Conservation (phyloP, 495 filamentous ascomycete species). For the Xylaria nigripes region DNA sequence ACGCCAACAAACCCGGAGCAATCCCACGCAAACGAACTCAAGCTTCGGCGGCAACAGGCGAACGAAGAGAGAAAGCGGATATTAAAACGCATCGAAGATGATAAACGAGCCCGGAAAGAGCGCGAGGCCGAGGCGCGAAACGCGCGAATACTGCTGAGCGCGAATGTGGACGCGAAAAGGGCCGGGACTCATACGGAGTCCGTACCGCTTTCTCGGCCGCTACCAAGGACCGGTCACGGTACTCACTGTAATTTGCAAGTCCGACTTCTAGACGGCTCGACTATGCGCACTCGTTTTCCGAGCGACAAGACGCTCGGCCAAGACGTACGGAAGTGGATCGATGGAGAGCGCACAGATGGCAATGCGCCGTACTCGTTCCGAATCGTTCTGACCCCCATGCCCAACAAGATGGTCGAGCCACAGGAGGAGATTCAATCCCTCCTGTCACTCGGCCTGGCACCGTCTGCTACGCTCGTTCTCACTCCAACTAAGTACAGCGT, state of each 20-base stretch:
- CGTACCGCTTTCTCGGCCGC: constrained; percentile 3
- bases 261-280: constrained; percentile 75
- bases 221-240: constrained; percentile 13
- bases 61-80: constrained; percentile 53
- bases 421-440: constrained; percentile 65
- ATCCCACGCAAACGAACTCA: constrained; percentile 41
- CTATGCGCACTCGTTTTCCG: constrained; percentile 62
- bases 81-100: constrained; percentile 55
- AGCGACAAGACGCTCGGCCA: constrained; percentile 52
- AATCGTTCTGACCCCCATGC: constrained; percentile 69
- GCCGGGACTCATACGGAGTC: not conserved
- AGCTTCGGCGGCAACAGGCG: constrained; percentile 45
- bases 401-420: constrained; percentile 62
- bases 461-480: constrained; percentile 76
- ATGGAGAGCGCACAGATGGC: constrained; percentile 37
- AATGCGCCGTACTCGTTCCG: constrained; percentile 68
- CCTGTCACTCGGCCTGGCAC: constrained; percentile 57
- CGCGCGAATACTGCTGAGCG: constrained; percentile 15
- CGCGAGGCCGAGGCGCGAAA: constrained; percentile 43
- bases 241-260: constrained; percentile 63
- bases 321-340: constrained; percentile 72
- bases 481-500: constrained; percentile 57
- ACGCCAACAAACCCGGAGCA: constrained; percentile 13
- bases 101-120: constrained; percentile 54
- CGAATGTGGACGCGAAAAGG: not conserved